These are phyloP conservation scores for Solanum virginianum DNA, from an alignment of 257 asterid genomes.

Conservation along the genomic window DNA sequence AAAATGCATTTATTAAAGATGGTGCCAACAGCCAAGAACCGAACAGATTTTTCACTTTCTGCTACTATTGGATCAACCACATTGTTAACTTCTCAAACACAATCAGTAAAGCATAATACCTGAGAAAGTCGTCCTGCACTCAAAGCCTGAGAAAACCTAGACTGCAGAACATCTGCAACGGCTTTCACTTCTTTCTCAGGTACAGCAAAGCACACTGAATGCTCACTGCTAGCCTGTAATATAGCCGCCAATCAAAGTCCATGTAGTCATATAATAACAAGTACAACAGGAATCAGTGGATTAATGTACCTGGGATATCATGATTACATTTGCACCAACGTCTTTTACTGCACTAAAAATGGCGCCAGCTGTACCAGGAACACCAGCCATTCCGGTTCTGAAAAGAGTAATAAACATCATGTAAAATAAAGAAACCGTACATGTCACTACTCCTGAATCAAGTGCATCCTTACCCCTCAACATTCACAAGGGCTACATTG, in stretches of 20 bases:
- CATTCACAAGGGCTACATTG: conserved; percentile 93
- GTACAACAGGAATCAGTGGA: not conserved
- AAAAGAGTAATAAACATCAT: conserved; percentile 6
- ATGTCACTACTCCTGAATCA: not conserved
- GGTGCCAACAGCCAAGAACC: not conserved
- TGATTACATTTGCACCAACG: conserved; percentile 94
- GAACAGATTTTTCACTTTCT: not conserved
- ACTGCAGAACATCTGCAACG: conserved; percentile 74
- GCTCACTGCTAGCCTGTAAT: conserved; percentile 97
- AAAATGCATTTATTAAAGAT: not conserved
- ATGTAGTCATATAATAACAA: not conserved
- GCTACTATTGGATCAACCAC: not conserved
- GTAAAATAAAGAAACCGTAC: not conserved
- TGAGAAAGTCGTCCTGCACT: conserved; percentile 98
- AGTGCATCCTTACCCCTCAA: conserved; percentile 71
- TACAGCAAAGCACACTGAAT: conserved; percentile 98
- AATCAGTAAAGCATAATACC: conserved; percentile 24
- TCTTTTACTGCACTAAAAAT: conserved; percentile 91
- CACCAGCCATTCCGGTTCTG: conserved; percentile 99
- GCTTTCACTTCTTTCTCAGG: conserved; percentile 91
- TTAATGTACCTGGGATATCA: conserved; percentile 83
- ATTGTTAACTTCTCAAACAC: not conserved
- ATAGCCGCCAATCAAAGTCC: conserved; percentile 6
- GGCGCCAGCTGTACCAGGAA: conserved; percentile 93
- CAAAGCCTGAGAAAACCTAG: conserved; percentile 84